Conservation (phyloP, 768 basidiomycete species). For the Boletus barrowsii region DNA sequence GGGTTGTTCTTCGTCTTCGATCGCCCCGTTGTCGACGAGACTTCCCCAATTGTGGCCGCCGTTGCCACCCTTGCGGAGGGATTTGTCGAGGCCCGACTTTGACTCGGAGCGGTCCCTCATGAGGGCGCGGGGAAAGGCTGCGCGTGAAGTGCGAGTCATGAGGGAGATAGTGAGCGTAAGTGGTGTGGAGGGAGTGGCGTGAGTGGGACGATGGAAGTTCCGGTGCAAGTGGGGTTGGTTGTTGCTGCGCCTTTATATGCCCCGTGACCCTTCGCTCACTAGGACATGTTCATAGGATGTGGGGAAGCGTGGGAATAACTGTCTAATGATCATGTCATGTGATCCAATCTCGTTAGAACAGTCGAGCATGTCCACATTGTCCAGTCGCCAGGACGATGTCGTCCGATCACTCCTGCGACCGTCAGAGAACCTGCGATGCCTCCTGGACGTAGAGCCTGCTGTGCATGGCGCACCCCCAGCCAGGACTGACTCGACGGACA, state of each 20-base stretch:
- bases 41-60: constrained; percentile 88
- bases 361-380: constrained; percentile 1
- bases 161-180: constrained; percentile 8
- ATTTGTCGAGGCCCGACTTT: constrained; percentile 71
- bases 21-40: constrained; percentile 59
- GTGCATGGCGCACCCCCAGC: neutral
- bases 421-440: constrained; percentile 45
- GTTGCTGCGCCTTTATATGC: constrained; percentile 21
- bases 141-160: constrained; percentile 82
- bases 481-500: neutral
- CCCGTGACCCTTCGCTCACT: neutral
- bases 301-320: constrained; percentile 31
- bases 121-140: constrained; percentile 67
- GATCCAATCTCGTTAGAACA: neutral
- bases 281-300: constrained; percentile 1
- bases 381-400: constrained; percentile 9
- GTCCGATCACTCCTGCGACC: constrained; percentile 32
- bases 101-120: constrained; percentile 76
- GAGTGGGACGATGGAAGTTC: neutral
- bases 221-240: neutral
- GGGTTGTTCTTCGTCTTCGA: constrained; percentile 55
- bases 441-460: constrained; percentile 39
- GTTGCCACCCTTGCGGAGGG: constrained; percentile 72
- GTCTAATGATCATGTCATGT: constrained; percentile 6
- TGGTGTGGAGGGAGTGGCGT: neutral